Percentiles rank a stretch among this genome's conserved stretches.
Evolutionary conservation across 192 early-diverging fungal species (phyloP).

Genomic region (Coemansia sp.): DNA sequence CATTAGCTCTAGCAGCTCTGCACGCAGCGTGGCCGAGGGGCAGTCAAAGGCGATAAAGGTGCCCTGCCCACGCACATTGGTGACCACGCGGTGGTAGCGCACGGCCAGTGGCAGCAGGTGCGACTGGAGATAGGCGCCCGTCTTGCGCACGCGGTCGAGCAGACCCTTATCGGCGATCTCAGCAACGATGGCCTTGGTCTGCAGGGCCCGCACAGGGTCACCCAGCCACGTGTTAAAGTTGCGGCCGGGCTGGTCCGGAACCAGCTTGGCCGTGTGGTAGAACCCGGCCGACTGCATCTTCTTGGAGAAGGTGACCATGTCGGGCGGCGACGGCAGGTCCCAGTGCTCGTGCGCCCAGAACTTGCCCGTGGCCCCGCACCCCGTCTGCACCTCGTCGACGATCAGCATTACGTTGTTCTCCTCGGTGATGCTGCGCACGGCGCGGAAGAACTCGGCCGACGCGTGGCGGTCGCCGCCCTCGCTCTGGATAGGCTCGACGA

Average conservation of each 20-base stretch:
- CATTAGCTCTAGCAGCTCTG: slow-evolving; percentile 53
- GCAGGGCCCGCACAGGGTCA: slow-evolving; percentile 59
- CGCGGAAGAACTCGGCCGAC: slow-evolving; percentile 61
- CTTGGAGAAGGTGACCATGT: slow-evolving; percentile 74
- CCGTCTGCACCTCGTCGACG: slow-evolving; percentile 77
- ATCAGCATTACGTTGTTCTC: slow-evolving; percentile 59
- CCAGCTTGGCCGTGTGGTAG: slow-evolving; percentile 54
- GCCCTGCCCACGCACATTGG: slow-evolving; percentile 59
- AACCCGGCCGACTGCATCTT: slow-evolving; percentile 74
- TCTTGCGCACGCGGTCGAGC: slow-evolving; percentile 46
- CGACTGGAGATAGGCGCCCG: slow-evolving; percentile 52
- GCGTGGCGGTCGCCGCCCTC: slow-evolving; percentile 68
- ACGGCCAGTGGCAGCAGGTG: slow-evolving; percentile 50
- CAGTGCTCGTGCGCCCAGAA: slow-evolving; percentile 79
- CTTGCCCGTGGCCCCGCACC: slow-evolving; percentile 63
- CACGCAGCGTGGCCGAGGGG: slow-evolving; percentile 40
- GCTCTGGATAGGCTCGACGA: slow-evolving; percentile 68
- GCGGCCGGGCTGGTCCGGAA: slow-evolving; percentile 58
- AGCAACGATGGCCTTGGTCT: slow-evolving; percentile 56
- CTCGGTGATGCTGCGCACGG: slow-evolving; percentile 53
- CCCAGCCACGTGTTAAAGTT: slow-evolving; percentile 78
- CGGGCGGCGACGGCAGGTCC: slow-evolving; percentile 57
- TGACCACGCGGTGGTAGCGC: slow-evolving; percentile 43
- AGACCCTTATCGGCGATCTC: slow-evolving; percentile 55
- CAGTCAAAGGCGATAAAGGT: slow-evolving; percentile 70